These are phyloP conservation scores for Vigna angularis DNA, from an alignment of 306 rosid genomes.

Conservation along the genomic window DNA sequence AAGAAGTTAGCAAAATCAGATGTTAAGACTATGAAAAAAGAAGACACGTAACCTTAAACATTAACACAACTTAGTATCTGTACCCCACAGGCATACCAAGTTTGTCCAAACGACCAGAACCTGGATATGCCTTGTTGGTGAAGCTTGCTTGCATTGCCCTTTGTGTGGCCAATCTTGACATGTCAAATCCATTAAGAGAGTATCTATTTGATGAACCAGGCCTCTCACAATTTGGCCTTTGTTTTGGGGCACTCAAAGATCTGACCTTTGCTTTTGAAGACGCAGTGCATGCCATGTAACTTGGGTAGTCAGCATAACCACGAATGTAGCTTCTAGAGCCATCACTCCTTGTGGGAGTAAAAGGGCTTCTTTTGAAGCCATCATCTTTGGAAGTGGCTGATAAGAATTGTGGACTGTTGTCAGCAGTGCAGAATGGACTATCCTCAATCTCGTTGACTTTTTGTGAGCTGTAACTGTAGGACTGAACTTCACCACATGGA, in stretches of 20 bases:
- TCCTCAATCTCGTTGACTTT: conserved; percentile 61
- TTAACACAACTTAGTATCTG: conserved; percentile 49
- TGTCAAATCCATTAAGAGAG: conserved; percentile 54
- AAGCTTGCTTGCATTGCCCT: conserved; percentile 70
- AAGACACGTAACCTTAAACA: conserved; percentile 5
- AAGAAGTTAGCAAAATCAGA: conserved; percentile 49
- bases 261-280: conserved; percentile 86
- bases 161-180: conserved; percentile 51
- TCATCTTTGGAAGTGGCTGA: conserved; percentile 66
- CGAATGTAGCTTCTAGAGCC: conserved; percentile 66
- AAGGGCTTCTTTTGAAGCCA: conserved; percentile 67
- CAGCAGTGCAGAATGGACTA: conserved; percentile 68
- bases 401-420: conserved; percentile 63
- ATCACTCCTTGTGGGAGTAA: conserved; percentile 74
- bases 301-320: conserved; percentile 70
- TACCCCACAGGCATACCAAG: conserved; percentile 93
- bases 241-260: conserved; percentile 89
- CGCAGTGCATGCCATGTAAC: conserved; percentile 86
- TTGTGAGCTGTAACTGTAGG: conserved; percentile 51
- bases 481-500: conserved; percentile 63
- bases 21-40: background rate
- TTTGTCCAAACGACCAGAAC: conserved; percentile 94
- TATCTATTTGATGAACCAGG: conserved; percentile 65
- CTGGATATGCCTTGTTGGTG: conserved; percentile 76
- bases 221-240: conserved; percentile 75